Evolutionary conservation across 2,329 filamentous ascomycete genomes (phyloP), one percentile per base, ranked within the genome.

Genomic region (Cadophora malorum): DNA sequence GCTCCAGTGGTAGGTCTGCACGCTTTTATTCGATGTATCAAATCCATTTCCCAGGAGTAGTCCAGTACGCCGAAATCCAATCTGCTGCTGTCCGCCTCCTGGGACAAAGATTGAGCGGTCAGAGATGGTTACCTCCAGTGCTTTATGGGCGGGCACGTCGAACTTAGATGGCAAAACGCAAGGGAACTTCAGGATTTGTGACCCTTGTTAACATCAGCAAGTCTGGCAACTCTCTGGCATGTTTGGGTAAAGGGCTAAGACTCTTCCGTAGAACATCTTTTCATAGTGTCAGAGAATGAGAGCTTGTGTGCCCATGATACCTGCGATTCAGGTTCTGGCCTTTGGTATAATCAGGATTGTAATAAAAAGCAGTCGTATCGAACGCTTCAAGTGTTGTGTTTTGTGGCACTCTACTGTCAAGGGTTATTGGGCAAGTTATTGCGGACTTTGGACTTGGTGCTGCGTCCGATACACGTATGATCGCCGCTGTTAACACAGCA

Each of bases 1-100:
- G 72, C 83, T 86, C 78, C 86, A 89, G 79, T 90, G 87, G 63
- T 89, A 81, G 1, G 86, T 88, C 79, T 88, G 88, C 66, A 88
- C 78, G 31, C 86, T 85, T 33, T 76, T 76, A 63, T 82, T 85
- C 41, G 83, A 84, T 23, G 79, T 74, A 63, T 86, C 86, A 56
- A 82, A 82, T 63, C 84, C 79, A 35, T 78, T 79, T 79, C 84
- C 83, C 80, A 83, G 79, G 72, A 81, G 76, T 3, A 84, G 80
- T 67, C 87, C 86, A 1, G 85, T 85, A 67, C 87, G 84, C 38
- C 87, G 82, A 79, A 90, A 90, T 33, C 86, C 87, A 4, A 78
- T 77, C 76, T 90, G 87, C 60, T 81, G 76, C 70, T 83, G 82
- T 74, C 80, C 75, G n/a, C 78, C 74, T 71, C 78, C 80, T 23